These are phyloP conservation scores for Cercospora sp. DNA, from an alignment of 2,329 filamentous ascomycete species.

Conservation along the genomic window DNA sequence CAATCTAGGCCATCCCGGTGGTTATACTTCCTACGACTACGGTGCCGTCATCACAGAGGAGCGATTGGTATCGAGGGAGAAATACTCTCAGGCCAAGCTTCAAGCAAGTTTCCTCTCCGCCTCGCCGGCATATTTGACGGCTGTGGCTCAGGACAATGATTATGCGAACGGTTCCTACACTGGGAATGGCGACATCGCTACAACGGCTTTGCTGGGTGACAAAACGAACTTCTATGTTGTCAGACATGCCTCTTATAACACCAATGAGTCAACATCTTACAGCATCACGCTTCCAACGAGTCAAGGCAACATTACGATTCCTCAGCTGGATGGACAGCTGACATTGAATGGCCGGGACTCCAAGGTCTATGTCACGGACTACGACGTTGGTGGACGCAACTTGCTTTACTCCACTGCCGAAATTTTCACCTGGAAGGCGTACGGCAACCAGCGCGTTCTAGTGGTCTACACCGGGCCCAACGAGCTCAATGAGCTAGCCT, in stretches of 20 bases:
- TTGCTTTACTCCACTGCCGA: slow-evolving; percentile 70
- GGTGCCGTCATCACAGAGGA: slow-evolving; percentile 67
- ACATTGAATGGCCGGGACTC: slow-evolving; percentile 64
- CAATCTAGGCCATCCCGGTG: slow-evolving; percentile 69
- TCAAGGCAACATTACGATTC: slow-evolving; percentile 58
- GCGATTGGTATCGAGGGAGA: slow-evolving; percentile 66
- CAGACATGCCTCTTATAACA: slow-evolving; percentile 64
- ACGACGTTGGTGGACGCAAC: slow-evolving; percentile 59
- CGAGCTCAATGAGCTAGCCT: slow-evolving; percentile 64
- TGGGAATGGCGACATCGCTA: slow-evolving; percentile 53
- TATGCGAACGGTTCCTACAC: slow-evolving; percentile 55
- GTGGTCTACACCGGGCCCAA: slow-evolving; percentile 63
- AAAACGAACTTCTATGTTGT: slow-evolving; percentile 64
- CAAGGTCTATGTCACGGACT: slow-evolving; percentile 67
- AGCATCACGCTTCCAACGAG: slow-evolving; percentile 63
- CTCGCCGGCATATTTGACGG: slow-evolving; percentile 67
- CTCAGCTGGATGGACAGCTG: slow-evolving; percentile 58
- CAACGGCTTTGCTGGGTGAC: slow-evolving; percentile 62
- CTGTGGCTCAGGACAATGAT: slow-evolving; percentile 53
- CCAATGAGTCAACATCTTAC: slow-evolving; percentile 59
- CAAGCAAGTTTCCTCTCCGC: slow-evolving; percentile 73
- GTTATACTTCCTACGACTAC: slow-evolving; percentile 60
- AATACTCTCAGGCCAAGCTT: slow-evolving; percentile 77
- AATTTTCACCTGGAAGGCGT: slow-evolving; percentile 67
- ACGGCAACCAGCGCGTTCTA: slow-evolving; percentile 59